Base-by-base conservation (phyloP, 2,329 filamentous ascomycete genomes). In the Aspergillus candidus region DNA sequence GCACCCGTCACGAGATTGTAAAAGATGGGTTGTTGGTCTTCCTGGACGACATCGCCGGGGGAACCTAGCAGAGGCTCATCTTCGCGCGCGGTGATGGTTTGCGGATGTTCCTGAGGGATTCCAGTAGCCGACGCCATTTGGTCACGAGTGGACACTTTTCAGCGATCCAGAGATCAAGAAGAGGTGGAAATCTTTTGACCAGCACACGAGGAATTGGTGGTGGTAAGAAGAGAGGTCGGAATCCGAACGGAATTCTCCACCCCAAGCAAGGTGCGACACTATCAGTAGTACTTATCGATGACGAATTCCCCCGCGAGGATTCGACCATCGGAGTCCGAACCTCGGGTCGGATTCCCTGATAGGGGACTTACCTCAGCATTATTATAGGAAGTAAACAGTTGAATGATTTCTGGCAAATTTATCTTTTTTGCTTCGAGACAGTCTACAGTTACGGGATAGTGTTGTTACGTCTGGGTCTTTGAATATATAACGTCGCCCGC, bases 1-100 rank as follows among this genome's bases (percentile, higher is more conserved):
- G 52, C 72, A 91, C 89, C 89, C 32, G 86, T 77, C 50, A 84
- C 71, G 33, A 94, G 73, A 59, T 95, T 95, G 55, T 75, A 73
- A 49, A 79, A 71, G 41, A 94, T 74, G 17, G 80, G 72, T 47
- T 79, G 75, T 12, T 77, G 76, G 32, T 83, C 77, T 46, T 71
- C 70, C 70, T 94, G 88, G 38, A 80, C 78, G 8, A 80, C 86
- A 69, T 90, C 86, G 37, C 87, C 87, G 35, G 81, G 75, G 39
- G 75, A 72, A 41, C 84, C 85, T 29, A 91, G 72, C 41, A 91
- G 71, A 52, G 86, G 86, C 58, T 87, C 82, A 40, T 83, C 75
- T 59, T 88, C 84, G 34, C 66, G 66, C 14, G 57, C 54, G 48
- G 60, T 35, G 50, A 62, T 56, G 46, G 63, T 60, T 44, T 69